Evolutionary conservation across 345 rosid genomes (phyloP), one percentile per base, ranked within the genome.

Genomic region (Camelina sativa): DNA sequence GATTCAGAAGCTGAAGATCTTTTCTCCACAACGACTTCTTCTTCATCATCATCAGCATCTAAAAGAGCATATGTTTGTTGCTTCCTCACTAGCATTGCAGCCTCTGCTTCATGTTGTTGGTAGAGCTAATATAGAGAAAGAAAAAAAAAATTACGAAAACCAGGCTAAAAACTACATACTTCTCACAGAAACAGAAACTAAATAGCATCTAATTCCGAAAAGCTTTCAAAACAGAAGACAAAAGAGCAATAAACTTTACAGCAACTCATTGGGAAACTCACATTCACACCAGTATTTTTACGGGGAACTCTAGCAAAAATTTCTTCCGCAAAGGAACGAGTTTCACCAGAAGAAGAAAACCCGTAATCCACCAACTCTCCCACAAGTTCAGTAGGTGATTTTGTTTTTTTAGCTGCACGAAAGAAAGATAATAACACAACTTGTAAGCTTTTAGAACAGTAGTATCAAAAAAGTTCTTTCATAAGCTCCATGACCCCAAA

Each of bases 51-150:
- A 60, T 85, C 97, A 41, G 89, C 97, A 82, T 90, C 97, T 83
- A 92, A 69, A 66, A 95, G 74, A 38, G 84, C 62, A 68, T 94
- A 94, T 2, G 84, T 80, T 38, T 76, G 76, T 72, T 90, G 97
- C 84, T 89, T 95, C 83, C 84, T 87, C 6, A 76, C 97, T 72
- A 91, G 70, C 79, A 87, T 79, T 54, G 88, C 96, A 65, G 97
- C 96, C 81, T 92, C 97, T 71, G 86, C 88, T 84, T 95, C 99
- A 73, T 80, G 88, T 72, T 89, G 85, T 73, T 85, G 89, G 82
- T 95, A 92, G 68, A 84, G 81, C 99, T 94, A 82, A 11, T 20
- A 60, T 2, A 55, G n/a, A 10, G 55, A 10, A 34, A 34, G 8
- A 8, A 3, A 57, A 22, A 25, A 55, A 7, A 70, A 34, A 69